Evolutionary conservation across 148 eudicot species (phyloP).

Genomic region (Hydrangea macrophylla): DNA sequence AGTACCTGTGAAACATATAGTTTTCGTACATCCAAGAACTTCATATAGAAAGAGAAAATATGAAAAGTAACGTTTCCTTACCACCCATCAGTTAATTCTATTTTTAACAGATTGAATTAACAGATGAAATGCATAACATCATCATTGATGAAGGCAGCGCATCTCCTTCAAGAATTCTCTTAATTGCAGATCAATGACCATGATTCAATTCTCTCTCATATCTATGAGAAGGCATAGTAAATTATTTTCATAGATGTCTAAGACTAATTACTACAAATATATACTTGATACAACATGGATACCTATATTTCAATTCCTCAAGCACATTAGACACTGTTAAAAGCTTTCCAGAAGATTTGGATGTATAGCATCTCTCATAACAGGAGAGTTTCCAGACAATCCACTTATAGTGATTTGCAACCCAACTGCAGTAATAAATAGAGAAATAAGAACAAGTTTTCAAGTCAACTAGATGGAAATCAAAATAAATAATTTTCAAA

Average conservation of each 20-base stretch:
- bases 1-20: conserved; percentile 47
- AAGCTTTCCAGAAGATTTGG: conserved; percentile 40
- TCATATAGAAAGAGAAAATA: conserved; percentile 7
- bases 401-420: conserved; percentile 95
- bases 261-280: not conserved
- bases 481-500: too few species aligned
- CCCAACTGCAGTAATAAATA: too few species aligned
- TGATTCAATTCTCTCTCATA: conserved; percentile 94
- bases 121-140: conserved; percentile 74
- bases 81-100: conserved; percentile 96
- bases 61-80: conserved; percentile 21
- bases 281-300: conserved; percentile 5
- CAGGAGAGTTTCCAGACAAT: conserved; percentile 95
- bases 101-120: conserved; percentile 29
- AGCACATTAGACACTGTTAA: too few species aligned
- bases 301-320: conserved; percentile 89
- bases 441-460: too few species aligned
- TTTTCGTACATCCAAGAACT: not conserved
- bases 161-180: conserved; percentile 87
- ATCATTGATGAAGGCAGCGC: conserved; percentile 71
- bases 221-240: conserved; percentile 35
- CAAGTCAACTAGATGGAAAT: not conserved
- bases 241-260: conserved; percentile 11
- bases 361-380: conserved; percentile 71
- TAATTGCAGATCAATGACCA: conserved; percentile 83